A percentile compares a stretch with the other conserved stretches of the same genome.
phyloP scores from a whole-genome alignment of 2,329 filamentous ascomycete genomes.

The Claviceps purpurea region DNA sequence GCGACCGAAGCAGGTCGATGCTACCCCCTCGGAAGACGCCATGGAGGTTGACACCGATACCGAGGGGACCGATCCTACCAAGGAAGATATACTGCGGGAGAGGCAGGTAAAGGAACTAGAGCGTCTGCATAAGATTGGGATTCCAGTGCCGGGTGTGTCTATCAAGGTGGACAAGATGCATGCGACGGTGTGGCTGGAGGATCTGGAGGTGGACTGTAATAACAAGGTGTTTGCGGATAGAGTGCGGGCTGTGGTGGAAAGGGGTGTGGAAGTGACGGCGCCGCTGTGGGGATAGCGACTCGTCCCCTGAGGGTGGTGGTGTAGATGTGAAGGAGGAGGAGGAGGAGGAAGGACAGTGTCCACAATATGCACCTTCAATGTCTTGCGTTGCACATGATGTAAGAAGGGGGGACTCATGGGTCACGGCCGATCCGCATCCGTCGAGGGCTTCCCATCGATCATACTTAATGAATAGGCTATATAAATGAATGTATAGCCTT shows the following conservation, averaged over 20 bases:
- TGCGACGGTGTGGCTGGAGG: constrained; percentile 84
- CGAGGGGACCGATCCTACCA: background rate
- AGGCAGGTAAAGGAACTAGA: constrained; percentile 57
- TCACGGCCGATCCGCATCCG: background rate
- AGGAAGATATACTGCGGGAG: background rate
- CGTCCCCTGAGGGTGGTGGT: background rate
- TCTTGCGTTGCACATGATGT: background rate
- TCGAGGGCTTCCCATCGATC: too few relatives aligned
- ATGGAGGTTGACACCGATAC: constrained; percentile 1
- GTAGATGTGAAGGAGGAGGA: background rate
- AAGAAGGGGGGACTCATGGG: background rate
- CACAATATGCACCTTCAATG: background rate
- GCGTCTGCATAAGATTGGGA: constrained; percentile 67
- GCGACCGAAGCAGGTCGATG: background rate
- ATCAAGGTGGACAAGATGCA: constrained; percentile 80
- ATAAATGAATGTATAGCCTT: background rate
- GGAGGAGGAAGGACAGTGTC: background rate
- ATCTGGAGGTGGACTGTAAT: constrained; percentile 75
- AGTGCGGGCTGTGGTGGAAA: constrained; percentile 78
- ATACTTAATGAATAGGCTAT: too few relatives aligned
- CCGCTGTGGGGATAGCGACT: constrained; percentile 47
- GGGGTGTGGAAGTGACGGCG: constrained; percentile 76
- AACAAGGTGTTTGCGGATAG: constrained; percentile 70
- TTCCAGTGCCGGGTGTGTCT: constrained; percentile 78
- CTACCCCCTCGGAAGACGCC: background rate